phyloP scores from a whole-genome alignment of 176 grass and related monocot species.

The Oryza brachyantha region DNA sequence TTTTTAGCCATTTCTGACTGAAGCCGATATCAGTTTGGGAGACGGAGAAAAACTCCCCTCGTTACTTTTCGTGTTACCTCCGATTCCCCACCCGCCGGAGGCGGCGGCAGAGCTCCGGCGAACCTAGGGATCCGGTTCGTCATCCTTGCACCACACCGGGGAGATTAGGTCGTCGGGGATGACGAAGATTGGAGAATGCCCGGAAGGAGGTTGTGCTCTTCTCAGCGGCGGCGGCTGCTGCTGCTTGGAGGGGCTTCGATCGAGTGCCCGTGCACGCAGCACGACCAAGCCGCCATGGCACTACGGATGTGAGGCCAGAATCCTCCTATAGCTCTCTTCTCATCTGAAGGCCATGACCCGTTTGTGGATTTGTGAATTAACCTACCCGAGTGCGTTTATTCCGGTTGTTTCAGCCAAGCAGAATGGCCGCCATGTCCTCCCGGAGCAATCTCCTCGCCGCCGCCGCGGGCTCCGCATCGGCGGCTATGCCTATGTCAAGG shows the following conservation, averaged over 20 bases:
- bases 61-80: not conserved
- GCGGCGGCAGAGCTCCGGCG: not conserved
- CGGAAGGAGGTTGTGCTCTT: no score
- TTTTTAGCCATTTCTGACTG: no score
- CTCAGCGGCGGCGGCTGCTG: no score
- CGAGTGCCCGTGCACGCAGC: no score
- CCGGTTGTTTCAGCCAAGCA: no score
- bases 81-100: not conserved
- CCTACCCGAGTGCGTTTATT: no score
- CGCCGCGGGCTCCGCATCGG: conserved; percentile 53
- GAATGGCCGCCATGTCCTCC: conserved; percentile 12
- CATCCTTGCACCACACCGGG: not conserved
- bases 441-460: conserved; percentile 33
- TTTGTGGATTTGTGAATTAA: no score
- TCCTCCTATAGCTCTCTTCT: no score
- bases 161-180: not conserved
- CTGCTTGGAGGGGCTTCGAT: not conserved
- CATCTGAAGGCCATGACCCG: no score
- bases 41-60: not conserved
- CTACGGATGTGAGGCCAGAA: not conserved
- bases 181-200: not conserved
- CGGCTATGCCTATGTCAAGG: conserved; percentile 58
- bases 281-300: not conserved
- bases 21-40: no score
- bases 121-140: not conserved